Base-by-base conservation (phyloP, 495 filamentous ascomycete species). In the Delitschia confertaspora region DNA sequence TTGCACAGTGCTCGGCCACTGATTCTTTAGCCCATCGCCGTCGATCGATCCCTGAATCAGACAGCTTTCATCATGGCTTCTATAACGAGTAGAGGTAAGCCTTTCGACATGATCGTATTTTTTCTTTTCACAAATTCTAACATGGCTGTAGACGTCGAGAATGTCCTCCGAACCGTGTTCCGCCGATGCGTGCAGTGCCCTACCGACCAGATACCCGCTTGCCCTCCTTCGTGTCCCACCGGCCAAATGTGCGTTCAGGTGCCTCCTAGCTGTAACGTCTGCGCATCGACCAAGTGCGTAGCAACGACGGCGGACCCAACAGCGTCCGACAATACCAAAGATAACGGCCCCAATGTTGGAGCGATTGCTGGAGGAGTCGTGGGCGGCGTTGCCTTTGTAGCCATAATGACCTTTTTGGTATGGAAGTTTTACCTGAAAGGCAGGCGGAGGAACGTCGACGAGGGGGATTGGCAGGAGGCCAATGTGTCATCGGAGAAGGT, bases 371-470 rank as follows among this genome's bases (percentile, higher is more conserved):
- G 85, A 55, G 85, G 88, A 43, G 84, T 93, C 20, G 63, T 94
- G 24, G 86, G 84, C 43, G 87, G 83, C 52, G 53, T 94, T 2
- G 72, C 70, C 11, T 71, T 72, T 9, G 68, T 95, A 22, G 82
- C 70, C 16, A 58, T 84, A 18, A 55, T 88, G 24, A 82, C 79
- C 4, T 93, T 82, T 51, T 59, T 95, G 27, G 70, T 95, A 4
- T 96, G 84, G 80, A 83, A 76, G 60, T 88, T 83, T 61, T 84
- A 80, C 56, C 82, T 94, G 53, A 88, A 85, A 68, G 80, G 77
- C 52, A 76, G 79, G 64, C 76, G 86, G 59, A 67, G 78, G 51
- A 68, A 78, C 30, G 67, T 76, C 40, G 63, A 67, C 13, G 64
- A 70, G 38, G 78, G 75, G 55, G 69, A 73, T 24, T 75, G 71